phyloP scores from a whole-genome alignment of 2,329 filamentous ascomycete species.

The Calonectria honghensis region DNA sequence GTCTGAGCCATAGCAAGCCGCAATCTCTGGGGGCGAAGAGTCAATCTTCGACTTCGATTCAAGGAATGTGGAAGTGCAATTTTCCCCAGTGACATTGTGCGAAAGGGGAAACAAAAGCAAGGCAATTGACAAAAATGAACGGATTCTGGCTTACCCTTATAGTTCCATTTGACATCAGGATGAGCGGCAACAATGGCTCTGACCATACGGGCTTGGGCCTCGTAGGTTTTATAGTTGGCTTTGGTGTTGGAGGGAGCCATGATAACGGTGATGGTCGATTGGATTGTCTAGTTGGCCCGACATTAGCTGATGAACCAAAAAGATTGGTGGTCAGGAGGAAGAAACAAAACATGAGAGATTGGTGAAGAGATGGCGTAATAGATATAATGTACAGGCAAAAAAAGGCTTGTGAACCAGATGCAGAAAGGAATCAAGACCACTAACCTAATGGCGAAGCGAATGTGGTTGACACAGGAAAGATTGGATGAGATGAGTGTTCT shows the following conservation, averaged over 20 bases:
- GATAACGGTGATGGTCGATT: constrained; percentile 6
- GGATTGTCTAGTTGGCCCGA: not conserved
- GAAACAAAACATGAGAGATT: not conserved
- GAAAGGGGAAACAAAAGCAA: not conserved
- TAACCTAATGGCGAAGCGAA: not conserved
- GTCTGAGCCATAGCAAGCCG: constrained; percentile 69
- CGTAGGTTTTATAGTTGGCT: constrained; percentile 76
- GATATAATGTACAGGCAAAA: not conserved
- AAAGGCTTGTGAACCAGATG: not conserved
- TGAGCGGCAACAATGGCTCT: constrained; percentile 77
- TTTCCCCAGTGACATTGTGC: not conserved
- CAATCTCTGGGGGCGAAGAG: constrained; percentile 66
- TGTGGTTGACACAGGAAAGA: not conserved
- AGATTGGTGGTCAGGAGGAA: not conserved
- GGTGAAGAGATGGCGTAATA: not conserved
- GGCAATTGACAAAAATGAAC: constrained; percentile 35
- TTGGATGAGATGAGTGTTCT: not conserved
- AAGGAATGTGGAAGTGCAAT: constrained; percentile 30
- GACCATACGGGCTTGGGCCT: constrained; percentile 76
- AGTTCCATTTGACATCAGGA: constrained; percentile 73
- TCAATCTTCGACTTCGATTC: constrained; percentile 57
- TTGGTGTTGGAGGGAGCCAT: constrained; percentile 67
- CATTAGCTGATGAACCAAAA: not conserved
- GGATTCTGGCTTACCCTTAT: constrained; percentile 71
- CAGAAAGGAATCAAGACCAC: not conserved